Evolutionary conservation across 108 stramenopile species (phyloP).

Genomic region (Chaetoceros tenuissimus): DNA sequence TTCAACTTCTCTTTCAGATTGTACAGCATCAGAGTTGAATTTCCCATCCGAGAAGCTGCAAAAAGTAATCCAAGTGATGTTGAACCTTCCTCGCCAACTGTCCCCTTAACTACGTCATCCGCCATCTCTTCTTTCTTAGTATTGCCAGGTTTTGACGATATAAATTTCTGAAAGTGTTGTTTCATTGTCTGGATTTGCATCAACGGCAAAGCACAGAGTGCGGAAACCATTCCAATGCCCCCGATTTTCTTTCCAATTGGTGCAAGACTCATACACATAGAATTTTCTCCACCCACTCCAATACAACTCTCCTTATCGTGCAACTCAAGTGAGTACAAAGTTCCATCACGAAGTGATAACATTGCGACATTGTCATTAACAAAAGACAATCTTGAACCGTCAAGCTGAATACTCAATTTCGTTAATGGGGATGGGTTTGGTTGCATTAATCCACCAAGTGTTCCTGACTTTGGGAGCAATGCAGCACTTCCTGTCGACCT

Average conservation of each 20-base stretch:
- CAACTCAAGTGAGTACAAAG: constrained; percentile 53
- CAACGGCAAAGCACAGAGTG: constrained; percentile 28
- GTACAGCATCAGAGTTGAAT: constrained; percentile 71
- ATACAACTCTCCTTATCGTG: constrained; percentile 16
- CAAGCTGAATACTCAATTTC: constrained; percentile 52
- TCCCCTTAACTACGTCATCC: neutral
- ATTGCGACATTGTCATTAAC: constrained; percentile 43
- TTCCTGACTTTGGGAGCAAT: constrained; percentile 24
- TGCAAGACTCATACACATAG: constrained; percentile 40
- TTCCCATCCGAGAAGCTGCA: constrained; percentile 74
- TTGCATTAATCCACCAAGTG: constrained; percentile 16
- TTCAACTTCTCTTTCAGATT: constrained; percentile 30
- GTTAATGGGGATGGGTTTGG: constrained; percentile 73
- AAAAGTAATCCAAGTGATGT: constrained; percentile 53
- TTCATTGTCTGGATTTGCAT: constrained; percentile 10
- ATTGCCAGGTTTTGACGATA: neutral
- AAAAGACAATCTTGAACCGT: constrained; percentile 49
- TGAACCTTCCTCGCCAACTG: neutral
- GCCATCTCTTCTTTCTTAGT: constrained; percentile 11
- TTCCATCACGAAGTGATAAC: constrained; percentile 51
- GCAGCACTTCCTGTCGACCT: constrained; percentile 38
- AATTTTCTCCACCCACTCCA: neutral
- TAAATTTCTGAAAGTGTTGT: constrained; percentile 12
- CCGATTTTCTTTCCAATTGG: constrained; percentile 55
- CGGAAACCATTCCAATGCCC: constrained; percentile 56